Base-by-base conservation (phyloP, 371 early-diverging fungal species). In the Actinomucor elegans region DNA sequence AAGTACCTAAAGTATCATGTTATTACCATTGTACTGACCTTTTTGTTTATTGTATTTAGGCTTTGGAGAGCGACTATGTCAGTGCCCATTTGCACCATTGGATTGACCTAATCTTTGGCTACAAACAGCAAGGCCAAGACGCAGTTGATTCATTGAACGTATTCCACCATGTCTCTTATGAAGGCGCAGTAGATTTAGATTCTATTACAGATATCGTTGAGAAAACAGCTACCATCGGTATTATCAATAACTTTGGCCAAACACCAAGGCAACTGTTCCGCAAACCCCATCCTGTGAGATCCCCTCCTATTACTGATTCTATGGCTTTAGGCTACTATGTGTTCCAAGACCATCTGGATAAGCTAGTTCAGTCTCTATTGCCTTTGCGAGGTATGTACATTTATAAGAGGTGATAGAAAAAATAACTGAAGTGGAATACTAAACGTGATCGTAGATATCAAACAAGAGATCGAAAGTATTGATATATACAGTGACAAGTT, bases 191-290 rank as follows among this genome's bases (percentile, higher is more conserved):
- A 29, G 82, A 93, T 68, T 69, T 97, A 47, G 94, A 95, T 59
- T 67, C 85, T 2, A 89, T 96, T 35, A 84, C 84, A 12, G 95
- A 97, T 59, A 92, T 92, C 8, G 77, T 93, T 5, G 96, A 94
- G 62, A 87, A 89, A 45, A 86, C 92, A 3, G 94, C 94, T 5
- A 91, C 94, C 2, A 94, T 93, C 52, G 93, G 92, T 55, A 90
- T 90, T 52, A 97, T 97, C 51, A 87, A 94, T 60, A 93, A 97
- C 67, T 97, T 97, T 86, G 97, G 97, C 3, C 96, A 96, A 66
- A 97, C 94, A 0, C 94, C 94, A 14, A 72, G 85, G 5, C 94
- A 94, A 49, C 57, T 94, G 20, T 94, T 94, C 56, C 84, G 77
- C 41, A 81, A 79, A 55, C 89, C 93, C 0, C 94, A 94, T 68